phyloP scores from a whole-genome alignment of 768 basidiomycete genomes.

The Boletus reticulatus region DNA sequence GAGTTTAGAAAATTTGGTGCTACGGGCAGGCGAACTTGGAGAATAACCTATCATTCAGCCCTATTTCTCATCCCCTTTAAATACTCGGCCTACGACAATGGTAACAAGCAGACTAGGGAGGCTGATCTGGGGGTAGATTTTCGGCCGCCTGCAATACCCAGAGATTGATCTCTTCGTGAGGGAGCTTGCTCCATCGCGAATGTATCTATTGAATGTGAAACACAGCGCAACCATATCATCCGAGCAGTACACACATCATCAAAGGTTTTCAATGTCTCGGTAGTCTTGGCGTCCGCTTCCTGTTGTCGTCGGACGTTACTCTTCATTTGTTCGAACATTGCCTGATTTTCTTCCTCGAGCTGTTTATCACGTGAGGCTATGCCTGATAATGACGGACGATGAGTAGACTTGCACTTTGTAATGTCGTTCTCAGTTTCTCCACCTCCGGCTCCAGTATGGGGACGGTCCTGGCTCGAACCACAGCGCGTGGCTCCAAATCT shows the following conservation, averaged over 20 bases:
- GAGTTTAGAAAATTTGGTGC: too few species aligned
- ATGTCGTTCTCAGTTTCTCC: constrained; percentile 35
- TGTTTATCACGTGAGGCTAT: constrained; percentile 23
- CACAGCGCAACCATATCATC: neutral
- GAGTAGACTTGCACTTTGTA: constrained; percentile 34
- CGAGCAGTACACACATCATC: constrained; percentile 43
- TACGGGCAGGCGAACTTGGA: too few species aligned
- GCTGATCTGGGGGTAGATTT: constrained; percentile 32
- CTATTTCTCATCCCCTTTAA: too few species aligned
- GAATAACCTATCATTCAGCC: too few species aligned
- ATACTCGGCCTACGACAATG: too few species aligned
- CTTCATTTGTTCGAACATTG: constrained; percentile 47
- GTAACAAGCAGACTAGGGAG: neutral
- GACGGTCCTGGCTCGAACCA: constrained; percentile 60
- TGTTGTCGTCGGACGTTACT: constrained; percentile 45
- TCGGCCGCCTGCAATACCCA: constrained; percentile 42
- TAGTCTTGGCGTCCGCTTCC: constrained; percentile 44
- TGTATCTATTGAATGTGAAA: constrained; percentile 38
- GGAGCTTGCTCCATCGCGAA: constrained; percentile 51
- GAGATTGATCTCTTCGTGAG: constrained; percentile 61
- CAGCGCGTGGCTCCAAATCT: constrained; percentile 58
- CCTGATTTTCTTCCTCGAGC: constrained; percentile 57
- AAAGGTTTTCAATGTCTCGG: constrained; percentile 49
- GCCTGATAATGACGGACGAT: neutral
- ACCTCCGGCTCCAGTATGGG: constrained; percentile 52